Evolutionary conservation across 1,284 basidiomycete genomes (phyloP).

Genomic region (Apiotrichum akiyoshidainum): DNA sequence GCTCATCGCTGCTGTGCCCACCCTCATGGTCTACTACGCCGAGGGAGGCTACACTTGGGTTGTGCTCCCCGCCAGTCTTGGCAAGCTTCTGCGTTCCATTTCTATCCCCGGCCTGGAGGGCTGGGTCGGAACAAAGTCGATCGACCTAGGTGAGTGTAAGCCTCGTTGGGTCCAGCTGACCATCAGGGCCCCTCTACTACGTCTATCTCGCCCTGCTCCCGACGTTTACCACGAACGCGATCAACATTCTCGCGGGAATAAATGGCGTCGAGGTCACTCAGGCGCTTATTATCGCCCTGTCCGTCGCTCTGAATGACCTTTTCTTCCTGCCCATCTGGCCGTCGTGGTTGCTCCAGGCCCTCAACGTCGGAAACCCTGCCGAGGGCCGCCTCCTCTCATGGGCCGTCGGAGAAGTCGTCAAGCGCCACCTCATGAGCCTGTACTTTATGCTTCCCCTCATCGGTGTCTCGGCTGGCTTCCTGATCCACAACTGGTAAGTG

Average conservation of each 20-base stretch:
- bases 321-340: slow-evolving; percentile 72
- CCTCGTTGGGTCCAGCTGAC: neutral
- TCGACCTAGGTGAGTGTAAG: slow-evolving; percentile 73
- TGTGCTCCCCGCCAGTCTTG: slow-evolving; percentile 81
- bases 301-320: slow-evolving; percentile 86
- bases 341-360: slow-evolving; percentile 66
- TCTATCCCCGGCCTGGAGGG: slow-evolving; percentile 21
- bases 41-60: slow-evolving; percentile 89
- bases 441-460: slow-evolving; percentile 96
- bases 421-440: slow-evolving; percentile 87
- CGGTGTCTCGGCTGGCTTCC: slow-evolving; percentile 80
- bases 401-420: slow-evolving; percentile 67
- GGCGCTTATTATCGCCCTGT: slow-evolving; percentile 85
- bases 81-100: slow-evolving; percentile 57
- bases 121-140: slow-evolving; percentile 57
- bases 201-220: slow-evolving; percentile 93
- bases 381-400: slow-evolving; percentile 44
- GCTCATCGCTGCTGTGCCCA: slow-evolving; percentile 88
- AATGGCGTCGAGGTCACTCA: slow-evolving; percentile 95
- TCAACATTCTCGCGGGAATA: slow-evolving; percentile 98
- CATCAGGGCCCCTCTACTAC: slow-evolving; percentile 66
- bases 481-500: slow-evolving; percentile 88
- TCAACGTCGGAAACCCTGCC: slow-evolving; percentile 59
- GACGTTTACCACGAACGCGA: slow-evolving; percentile 95
- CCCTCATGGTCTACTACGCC: slow-evolving; percentile 93